A percentile compares a stretch with the other conserved stretches of the same genome.
phyloP scores from a whole-genome alignment of 2,329 filamentous ascomycete species.

The Epichloe brachyelytri region DNA sequence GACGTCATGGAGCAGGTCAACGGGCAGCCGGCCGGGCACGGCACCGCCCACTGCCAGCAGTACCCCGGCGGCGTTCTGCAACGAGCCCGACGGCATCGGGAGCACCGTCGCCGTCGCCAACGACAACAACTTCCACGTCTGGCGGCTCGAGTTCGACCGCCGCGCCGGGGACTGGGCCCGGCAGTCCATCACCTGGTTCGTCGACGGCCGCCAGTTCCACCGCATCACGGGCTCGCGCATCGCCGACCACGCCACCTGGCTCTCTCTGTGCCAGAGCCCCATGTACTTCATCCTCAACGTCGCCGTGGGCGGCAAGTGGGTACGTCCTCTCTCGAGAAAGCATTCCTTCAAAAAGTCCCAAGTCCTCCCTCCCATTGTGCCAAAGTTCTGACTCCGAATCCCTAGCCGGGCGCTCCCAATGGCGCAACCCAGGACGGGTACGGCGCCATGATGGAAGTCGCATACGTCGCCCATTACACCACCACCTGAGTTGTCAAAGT shows the following conservation, averaged over 20 bases:
- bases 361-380: not conserved
- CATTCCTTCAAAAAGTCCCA: not conserved
- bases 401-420: conserved; percentile 36
- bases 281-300: conserved; percentile 42
- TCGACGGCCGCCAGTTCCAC: conserved; percentile 32
- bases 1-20: conserved; percentile 46
- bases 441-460: conserved; percentile 38
- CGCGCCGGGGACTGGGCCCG: conserved; percentile 29
- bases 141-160: conserved; percentile 37
- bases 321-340: conserved; percentile 19
- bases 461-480: conserved; percentile 33
- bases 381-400: not conserved
- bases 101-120: conserved; percentile 22
- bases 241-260: conserved; percentile 34
- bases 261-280: conserved; percentile 33
- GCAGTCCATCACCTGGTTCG: conserved; percentile 39
- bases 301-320: conserved; percentile 40
- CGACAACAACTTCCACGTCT: conserved; percentile 33
- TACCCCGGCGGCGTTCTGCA: conserved; percentile 34
- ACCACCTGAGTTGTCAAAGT: conserved; percentile 2
- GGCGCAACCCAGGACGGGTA: conserved; percentile 29
- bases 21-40: conserved; percentile 31
- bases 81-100: conserved; percentile 33
- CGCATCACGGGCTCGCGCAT: conserved; percentile 31
- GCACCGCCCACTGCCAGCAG: conserved; percentile 38